Percentiles rank a stretch among this genome's conserved stretches.
phyloP scores from a whole-genome alignment of 2,329 filamentous ascomycete species.

The Neopestalotiopsis sp. region DNA sequence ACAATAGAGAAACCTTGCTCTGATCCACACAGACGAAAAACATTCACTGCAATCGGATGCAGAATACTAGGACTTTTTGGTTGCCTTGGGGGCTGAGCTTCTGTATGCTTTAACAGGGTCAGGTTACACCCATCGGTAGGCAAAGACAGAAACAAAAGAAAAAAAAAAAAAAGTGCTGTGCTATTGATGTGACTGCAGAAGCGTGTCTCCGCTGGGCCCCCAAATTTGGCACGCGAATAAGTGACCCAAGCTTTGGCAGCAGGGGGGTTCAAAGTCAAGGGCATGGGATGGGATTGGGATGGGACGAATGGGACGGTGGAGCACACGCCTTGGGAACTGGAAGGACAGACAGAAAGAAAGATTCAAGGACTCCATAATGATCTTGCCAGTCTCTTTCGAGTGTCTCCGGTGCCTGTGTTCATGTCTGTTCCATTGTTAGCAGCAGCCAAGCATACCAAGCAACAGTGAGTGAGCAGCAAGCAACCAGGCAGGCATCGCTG shows the following conservation, averaged over 20 bases:
- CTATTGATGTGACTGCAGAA: conserved; percentile 2
- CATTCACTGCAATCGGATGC: not conserved
- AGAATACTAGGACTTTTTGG: not conserved
- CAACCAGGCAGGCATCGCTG: too few relatives aligned
- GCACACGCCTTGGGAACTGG: not conserved
- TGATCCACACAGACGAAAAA: not conserved
- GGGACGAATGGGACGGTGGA: not conserved
- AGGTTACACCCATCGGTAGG: not conserved
- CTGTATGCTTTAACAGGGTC: not conserved
- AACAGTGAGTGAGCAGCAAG: too few relatives aligned
- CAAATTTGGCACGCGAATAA: conserved; percentile 7
- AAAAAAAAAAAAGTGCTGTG: not conserved
- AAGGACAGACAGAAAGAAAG: not conserved
- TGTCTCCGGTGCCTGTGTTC: not conserved
- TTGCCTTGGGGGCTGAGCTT: not conserved
- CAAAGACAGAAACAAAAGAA: not conserved
- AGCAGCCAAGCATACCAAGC: too few relatives aligned
- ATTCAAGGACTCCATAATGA: not conserved
- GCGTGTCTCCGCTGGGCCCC: not conserved
- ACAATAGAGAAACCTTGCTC: not conserved
- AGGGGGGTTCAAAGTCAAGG: not conserved
- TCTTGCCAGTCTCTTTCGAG: not conserved
- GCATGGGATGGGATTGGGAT: not conserved
- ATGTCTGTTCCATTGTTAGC: not conserved
- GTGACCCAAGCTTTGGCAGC: not conserved